phyloP scores from a whole-genome alignment of 176 grass and related monocot genomes.

The Rhynchospora breviuscula region DNA sequence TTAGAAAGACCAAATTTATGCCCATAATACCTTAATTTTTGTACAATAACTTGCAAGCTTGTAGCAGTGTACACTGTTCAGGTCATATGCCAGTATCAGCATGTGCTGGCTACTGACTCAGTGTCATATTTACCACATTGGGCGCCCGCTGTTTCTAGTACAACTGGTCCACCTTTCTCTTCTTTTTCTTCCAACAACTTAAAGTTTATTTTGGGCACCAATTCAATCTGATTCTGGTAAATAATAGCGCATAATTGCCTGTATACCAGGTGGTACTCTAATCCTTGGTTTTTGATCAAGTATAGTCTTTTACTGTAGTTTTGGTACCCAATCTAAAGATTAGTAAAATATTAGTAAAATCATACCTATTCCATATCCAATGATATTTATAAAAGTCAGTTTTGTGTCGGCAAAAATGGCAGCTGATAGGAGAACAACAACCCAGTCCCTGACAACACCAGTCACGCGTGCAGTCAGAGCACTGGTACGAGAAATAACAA shows the following conservation, averaged over 20 bases:
- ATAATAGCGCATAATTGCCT: background rate
- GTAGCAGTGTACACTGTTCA: background rate
- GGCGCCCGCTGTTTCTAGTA: background rate
- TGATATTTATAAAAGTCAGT: conserved; percentile 81
- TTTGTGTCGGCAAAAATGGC: conserved; percentile 90
- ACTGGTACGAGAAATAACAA: conserved; percentile 95
- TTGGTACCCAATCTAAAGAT: background rate
- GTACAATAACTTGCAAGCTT: background rate
- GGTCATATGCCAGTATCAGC: background rate
- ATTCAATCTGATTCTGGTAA: background rate
- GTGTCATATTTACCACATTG: background rate
- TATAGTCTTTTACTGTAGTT: background rate
- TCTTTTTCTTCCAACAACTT: background rate
- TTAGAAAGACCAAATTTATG: conserved; percentile 1
- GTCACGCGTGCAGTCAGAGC: conserved; percentile 92
- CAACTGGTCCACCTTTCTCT: background rate
- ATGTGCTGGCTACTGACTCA: background rate
- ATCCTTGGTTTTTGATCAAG: background rate
- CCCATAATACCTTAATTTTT: conserved; percentile 1
- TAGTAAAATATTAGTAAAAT: conserved; percentile 10
- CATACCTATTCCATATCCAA: conserved; percentile 99
- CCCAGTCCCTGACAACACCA: conserved; percentile 96
- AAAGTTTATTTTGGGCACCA: background rate
- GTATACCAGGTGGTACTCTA: background rate
- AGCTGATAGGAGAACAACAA: conserved; percentile 83